Percentiles rank a stretch among this genome's conserved stretches.
phyloP scores from a whole-genome alignment of 495 filamentous ascomycete species.

The Aspergillus egyptiacus region DNA sequence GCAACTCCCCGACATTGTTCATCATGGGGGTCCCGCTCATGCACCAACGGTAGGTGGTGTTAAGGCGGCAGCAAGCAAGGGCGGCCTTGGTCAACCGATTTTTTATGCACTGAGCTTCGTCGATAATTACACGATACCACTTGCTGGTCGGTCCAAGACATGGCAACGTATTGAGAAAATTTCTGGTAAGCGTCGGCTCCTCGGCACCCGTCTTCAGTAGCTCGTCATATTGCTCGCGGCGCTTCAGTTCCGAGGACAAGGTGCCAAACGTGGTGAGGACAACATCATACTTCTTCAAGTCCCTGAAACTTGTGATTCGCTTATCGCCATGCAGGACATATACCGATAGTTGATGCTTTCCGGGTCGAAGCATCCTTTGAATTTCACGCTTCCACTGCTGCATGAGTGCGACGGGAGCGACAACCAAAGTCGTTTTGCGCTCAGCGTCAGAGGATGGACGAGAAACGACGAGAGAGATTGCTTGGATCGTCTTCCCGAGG shows the following conservation, averaged over 20 bases:
- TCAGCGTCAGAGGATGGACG: conserved; percentile 55
- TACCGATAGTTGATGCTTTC: conserved; percentile 54
- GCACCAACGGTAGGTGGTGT: conserved; percentile 67
- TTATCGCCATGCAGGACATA: conserved; percentile 60
- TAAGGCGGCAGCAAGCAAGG: conserved; percentile 54
- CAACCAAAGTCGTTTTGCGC: conserved; percentile 76
- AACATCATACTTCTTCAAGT: conserved; percentile 67
- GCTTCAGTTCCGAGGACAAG: conserved; percentile 62
- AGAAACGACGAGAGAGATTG: conserved; percentile 77
- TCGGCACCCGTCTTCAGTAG: conserved; percentile 20
- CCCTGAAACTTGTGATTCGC: conserved; percentile 49
- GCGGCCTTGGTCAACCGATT: conserved; percentile 67
- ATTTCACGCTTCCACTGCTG: conserved; percentile 91
- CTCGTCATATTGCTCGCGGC: conserved; percentile 40
- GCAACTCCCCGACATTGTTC: conserved; percentile 81
- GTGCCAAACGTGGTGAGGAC: conserved; percentile 90
- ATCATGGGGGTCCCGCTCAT: conserved; percentile 95
- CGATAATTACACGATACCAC: conserved; percentile 84
- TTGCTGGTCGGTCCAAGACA: conserved; percentile 58
- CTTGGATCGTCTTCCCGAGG: conserved; percentile 89
- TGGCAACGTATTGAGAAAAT: conserved; percentile 37
- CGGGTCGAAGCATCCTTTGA: conserved; percentile 56
- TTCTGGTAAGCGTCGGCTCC: conserved; percentile 13
- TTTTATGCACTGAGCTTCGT: conserved; percentile 94
- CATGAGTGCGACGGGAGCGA: conserved; percentile 80